Conservation (phyloP, 1,139 yeast genomes). For the Suhomyces coccinellae region DNA sequence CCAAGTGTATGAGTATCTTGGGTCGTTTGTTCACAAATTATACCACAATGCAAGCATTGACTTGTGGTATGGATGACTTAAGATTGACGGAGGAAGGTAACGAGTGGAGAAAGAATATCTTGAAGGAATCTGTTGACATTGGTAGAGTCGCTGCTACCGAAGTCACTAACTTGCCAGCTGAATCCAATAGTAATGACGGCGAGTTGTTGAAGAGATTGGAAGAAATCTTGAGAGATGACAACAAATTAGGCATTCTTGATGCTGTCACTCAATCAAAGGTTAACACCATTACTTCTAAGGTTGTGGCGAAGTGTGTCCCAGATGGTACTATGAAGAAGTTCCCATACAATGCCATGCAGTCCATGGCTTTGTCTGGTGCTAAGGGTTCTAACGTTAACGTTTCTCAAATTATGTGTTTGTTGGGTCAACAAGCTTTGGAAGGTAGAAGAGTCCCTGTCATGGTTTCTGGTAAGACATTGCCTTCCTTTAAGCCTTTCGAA, state of each 20-base stretch:
- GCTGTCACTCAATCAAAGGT: slow-evolving; percentile 95
- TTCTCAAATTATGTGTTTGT: slow-evolving; percentile 97
- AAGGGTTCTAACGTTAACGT: slow-evolving; percentile 98
- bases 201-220: slow-evolving; percentile 87
- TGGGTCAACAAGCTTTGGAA: slow-evolving; percentile 98
- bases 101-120: slow-evolving; percentile 79
- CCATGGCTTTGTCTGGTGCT: slow-evolving; percentile 99
- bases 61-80: slow-evolving; percentile 99
- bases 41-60: slow-evolving; percentile 88
- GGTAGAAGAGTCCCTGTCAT: slow-evolving; percentile 99
- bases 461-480: slow-evolving; percentile 97
- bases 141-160: slow-evolving; percentile 94
- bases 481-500: slow-evolving; percentile 94
- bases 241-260: slow-evolving; percentile 89
- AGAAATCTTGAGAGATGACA: slow-evolving; percentile 92
- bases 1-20: slow-evolving; percentile 82
- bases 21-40: slow-evolving; percentile 95
- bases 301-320: slow-evolving; percentile 93
- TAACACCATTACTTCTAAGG: slow-evolving; percentile 86
- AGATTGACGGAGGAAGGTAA: slow-evolving; percentile 92
- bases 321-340: slow-evolving; percentile 93
- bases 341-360: slow-evolving; percentile 97
- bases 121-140: slow-evolving; percentile 71
- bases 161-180: slow-evolving; percentile 77
- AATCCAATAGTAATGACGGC: slow-evolving; percentile 55